These are phyloP conservation scores for Eucalyptus viminalis DNA, from an alignment of 345 rosid species.

Conservation along the genomic window DNA sequence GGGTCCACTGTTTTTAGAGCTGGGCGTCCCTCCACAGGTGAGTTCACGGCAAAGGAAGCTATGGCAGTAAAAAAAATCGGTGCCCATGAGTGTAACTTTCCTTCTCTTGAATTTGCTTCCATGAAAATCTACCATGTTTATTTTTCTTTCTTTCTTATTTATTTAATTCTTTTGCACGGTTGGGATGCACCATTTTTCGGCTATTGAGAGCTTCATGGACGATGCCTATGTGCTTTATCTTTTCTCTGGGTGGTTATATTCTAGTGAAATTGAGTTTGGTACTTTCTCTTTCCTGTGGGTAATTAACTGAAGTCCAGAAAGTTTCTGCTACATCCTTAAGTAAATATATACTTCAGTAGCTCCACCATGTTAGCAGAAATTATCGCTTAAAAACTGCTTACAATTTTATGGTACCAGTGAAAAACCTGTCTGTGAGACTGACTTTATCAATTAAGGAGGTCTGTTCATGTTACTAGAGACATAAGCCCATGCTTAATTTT, in stretches of 20 bases:
- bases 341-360: background rate
- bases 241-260: background rate
- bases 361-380: background rate
- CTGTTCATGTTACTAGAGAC: background rate
- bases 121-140: background rate
- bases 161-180: background rate
- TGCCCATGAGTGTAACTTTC: background rate
- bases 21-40: constrained; percentile 35
- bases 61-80: background rate
- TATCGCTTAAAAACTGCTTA: background rate
- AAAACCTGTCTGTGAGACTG: background rate
- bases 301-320: background rate
- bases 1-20: constrained; percentile 35
- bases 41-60: background rate
- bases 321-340: background rate
- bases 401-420: background rate
- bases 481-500: background rate
- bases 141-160: background rate
- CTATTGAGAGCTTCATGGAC: background rate
- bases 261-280: background rate
- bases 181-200: background rate
- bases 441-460: background rate
- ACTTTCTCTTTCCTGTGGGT: background rate
- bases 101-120: background rate
- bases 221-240: background rate